Evolutionary conservation across 2,329 filamentous ascomycete species (phyloP), one percentile per base, ranked within the genome.

Genomic region (Gnomoniopsis smithogilvyi): DNA sequence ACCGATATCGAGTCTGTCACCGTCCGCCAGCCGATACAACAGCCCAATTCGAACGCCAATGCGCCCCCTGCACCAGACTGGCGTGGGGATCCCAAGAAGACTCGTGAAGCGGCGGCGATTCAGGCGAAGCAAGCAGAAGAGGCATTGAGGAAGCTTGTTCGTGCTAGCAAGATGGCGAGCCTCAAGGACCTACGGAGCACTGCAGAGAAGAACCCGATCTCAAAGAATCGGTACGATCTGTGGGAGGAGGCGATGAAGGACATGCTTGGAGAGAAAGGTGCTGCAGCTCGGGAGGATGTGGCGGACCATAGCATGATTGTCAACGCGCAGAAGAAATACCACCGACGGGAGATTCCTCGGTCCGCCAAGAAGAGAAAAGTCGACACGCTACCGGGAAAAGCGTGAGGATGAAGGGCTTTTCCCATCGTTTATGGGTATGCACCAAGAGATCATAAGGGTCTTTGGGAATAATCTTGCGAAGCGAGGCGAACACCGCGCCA

Each of bases 261-360:
- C 45, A 75, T 87, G 48, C 76, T 85, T 60, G 72, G 76, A 51
- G 69, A 72, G 21, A 30, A 41, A 24, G 55, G 58, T 36, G 67
- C 64, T 51, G 55, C 60, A 59, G 63, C 67, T 61, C 63, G 70
- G 63, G 61, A 66, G 19, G 83, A 86, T 64, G 83, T 82, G 65
- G 82, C 83, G 2, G 84, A 88, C 60, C 79, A 85, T 64, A 87
- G 83, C 67, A 85, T 86, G 76, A 84, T 88, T 69, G 84, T 88
- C 36, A 86, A 88, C 63, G 78, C 82, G 2, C 80, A 84, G 26
- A 75, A 74, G 54, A 70, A 72, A 11, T 83, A 81, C 61, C 74
- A 79, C 47, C 79, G 85, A 45, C 81, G 81, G 62, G 81, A 84
- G 62, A 69, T 82, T 11, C 77, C 79, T 3, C 76, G 80, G 33